A percentile compares a stretch with the other conserved stretches of the same genome.
Evolutionary conservation across 176 grass and related monocot species (phyloP).

Genomic region (Luzula sylvatica): DNA sequence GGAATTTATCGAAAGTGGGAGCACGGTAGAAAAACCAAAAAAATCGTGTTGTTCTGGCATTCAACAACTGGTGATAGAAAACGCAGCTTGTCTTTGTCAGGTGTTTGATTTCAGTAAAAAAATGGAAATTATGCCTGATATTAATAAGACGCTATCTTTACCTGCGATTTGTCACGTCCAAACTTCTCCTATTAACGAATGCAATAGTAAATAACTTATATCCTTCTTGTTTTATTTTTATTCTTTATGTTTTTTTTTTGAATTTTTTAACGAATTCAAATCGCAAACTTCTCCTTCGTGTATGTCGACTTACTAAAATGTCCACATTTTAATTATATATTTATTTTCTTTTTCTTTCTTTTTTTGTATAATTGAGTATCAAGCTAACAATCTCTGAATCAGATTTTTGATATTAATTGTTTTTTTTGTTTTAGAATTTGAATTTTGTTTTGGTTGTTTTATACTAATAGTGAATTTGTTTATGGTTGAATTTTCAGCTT

Average conservation of each 20-base stretch:
- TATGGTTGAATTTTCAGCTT: too few relatives aligned
- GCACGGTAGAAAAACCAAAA: slow-evolving; percentile 49
- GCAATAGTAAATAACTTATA: slow-evolving; percentile 34
- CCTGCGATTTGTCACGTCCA: slow-evolving; percentile 69
- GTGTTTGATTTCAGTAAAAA: slow-evolving; percentile 42
- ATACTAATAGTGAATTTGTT: neutral
- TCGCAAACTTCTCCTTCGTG: too few relatives aligned
- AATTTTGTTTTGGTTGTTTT: slow-evolving; percentile 1
- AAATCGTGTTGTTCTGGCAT: slow-evolving; percentile 54
- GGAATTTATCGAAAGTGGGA: slow-evolving; percentile 61
- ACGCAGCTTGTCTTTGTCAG: slow-evolving; percentile 65
- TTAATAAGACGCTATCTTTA: slow-evolving; percentile 72
- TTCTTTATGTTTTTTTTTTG: too few relatives aligned
- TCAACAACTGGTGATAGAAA: slow-evolving; percentile 54
- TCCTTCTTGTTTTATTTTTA: neutral
- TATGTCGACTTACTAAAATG: too few relatives aligned
- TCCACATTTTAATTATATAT: too few relatives aligned
- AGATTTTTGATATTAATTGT: too few relatives aligned
- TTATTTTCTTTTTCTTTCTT: too few relatives aligned
- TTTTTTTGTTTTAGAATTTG: too few relatives aligned
- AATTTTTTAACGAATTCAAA: too few relatives aligned
- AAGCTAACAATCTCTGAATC: too few relatives aligned
- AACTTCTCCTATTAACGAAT: slow-evolving; percentile 65
- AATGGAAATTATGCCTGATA: slow-evolving; percentile 47
- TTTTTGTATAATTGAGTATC: too few relatives aligned